phyloP scores from a whole-genome alignment of 352 stramenopile genomes.

The Globisporangium cystogenes region DNA sequence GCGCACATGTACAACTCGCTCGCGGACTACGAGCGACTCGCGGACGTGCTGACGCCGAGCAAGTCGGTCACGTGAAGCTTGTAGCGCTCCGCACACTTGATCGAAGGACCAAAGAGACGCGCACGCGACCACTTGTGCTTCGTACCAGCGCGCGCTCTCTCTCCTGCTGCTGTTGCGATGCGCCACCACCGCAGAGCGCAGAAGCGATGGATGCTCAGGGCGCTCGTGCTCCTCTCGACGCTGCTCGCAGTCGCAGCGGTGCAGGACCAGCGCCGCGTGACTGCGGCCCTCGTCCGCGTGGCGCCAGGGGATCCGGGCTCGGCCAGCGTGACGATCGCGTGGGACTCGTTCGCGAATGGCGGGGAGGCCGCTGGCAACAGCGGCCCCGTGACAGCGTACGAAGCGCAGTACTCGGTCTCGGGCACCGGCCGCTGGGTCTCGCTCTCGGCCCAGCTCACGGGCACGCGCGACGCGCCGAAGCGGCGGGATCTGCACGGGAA shows the following conservation, averaged over 20 bases:
- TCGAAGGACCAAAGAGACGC: too few relatives aligned
- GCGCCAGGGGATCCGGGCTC: conserved; percentile 33
- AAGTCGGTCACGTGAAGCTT: too few relatives aligned
- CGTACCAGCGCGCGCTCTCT: too few relatives aligned
- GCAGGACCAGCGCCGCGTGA: conserved; percentile 17
- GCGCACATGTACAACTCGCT: conserved; percentile 91
- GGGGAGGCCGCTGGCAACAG: conserved; percentile 11
- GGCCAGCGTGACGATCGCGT: conserved; percentile 31
- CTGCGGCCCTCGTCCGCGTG: conserved; percentile 23
- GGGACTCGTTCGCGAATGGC: conserved; percentile 35
- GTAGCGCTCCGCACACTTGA: too few relatives aligned
- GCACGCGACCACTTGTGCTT: too few relatives aligned
- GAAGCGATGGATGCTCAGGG: background rate
- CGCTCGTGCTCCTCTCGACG: conserved; percentile 1
- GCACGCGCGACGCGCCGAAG: conserved; percentile 7
- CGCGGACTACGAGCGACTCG: conserved; percentile 78
- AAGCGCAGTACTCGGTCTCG: conserved; percentile 43
- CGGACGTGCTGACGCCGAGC: conserved; percentile 9
- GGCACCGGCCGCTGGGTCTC: conserved; percentile 35
- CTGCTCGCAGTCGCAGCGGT: background rate
- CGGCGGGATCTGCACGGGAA: conserved; percentile 27
- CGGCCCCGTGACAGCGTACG: conserved; percentile 40
- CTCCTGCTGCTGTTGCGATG: background rate
- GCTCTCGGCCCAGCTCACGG: conserved; percentile 27
- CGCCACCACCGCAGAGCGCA: too few relatives aligned